A percentile compares a stretch with the other conserved stretches of the same genome.
These are phyloP conservation scores for Aspergillus versicolor DNA, from an alignment of 2,329 filamentous ascomycete species.

Conservation along the genomic window DNA sequence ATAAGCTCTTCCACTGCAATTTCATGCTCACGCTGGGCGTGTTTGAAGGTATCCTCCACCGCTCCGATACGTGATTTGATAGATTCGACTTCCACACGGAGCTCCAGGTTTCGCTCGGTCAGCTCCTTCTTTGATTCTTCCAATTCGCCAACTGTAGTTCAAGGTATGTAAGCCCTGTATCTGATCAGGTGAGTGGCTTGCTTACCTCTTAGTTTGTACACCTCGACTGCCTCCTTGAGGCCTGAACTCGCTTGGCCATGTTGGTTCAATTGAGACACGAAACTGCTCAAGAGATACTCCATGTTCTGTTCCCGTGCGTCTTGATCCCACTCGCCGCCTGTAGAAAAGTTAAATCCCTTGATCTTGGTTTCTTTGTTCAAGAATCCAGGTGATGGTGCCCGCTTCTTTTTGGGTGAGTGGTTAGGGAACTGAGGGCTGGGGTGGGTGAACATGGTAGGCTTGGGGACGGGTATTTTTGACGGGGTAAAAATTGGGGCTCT, in stretches of 20 bases:
- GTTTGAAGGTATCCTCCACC: constrained; percentile 51
- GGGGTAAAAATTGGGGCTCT: constrained; percentile 13
- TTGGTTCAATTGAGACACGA: constrained; percentile 71
- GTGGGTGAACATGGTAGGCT: constrained; percentile 41
- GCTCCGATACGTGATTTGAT: constrained; percentile 53
- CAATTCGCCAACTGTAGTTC: constrained; percentile 54
- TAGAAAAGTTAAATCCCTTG: constrained; percentile 53
- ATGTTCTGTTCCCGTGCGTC: constrained; percentile 73
- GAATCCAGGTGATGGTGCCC: constrained; percentile 48
- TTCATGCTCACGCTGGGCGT: constrained; percentile 52
- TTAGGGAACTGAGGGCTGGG: constrained; percentile 18
- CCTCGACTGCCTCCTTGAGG: constrained; percentile 70
- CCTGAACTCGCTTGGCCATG: constrained; percentile 67
- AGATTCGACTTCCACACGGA: constrained; percentile 69
- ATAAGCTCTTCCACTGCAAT: constrained; percentile 53
- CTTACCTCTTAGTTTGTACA: constrained; percentile 74
- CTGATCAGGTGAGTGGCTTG: neutral
- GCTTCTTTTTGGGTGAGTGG: constrained; percentile 39
- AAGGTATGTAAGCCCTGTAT: neutral
- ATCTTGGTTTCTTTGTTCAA: constrained; percentile 73
- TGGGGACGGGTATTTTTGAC: constrained; percentile 25
- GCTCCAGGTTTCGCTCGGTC: constrained; percentile 50
- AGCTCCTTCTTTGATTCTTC: constrained; percentile 54
- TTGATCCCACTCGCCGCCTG: constrained; percentile 64
- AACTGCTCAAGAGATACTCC: constrained; percentile 68